Evolutionary conservation across 805 yeast species (phyloP).

Genomic region (Grigorovia transvaalensis): DNA sequence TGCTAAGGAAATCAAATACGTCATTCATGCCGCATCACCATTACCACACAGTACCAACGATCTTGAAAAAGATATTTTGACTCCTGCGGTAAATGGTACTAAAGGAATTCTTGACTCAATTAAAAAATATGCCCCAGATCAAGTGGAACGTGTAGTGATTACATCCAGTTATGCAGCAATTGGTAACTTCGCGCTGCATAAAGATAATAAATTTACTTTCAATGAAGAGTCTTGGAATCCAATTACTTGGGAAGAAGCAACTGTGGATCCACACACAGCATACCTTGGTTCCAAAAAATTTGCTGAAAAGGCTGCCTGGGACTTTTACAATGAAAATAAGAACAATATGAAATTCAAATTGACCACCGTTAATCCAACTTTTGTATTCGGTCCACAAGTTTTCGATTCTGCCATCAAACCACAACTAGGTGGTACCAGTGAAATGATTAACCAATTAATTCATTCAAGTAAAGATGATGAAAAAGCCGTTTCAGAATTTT

Average conservation of each 20-base stretch:
- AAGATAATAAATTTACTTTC: background rate
- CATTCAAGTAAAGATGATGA: conserved; percentile 17
- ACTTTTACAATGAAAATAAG: conserved; percentile 33
- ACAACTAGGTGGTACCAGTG: conserved; percentile 42
- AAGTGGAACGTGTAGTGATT: conserved; percentile 39
- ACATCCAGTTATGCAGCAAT: conserved; percentile 49
- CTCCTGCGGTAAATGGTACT: conserved; percentile 50
- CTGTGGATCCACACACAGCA: conserved; percentile 15
- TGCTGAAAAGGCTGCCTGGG: conserved; percentile 53
- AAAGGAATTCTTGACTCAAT: conserved; percentile 42
- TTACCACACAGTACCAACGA: conserved; percentile 36
- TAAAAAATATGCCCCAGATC: conserved; percentile 30
- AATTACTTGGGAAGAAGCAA: conserved; percentile 22
- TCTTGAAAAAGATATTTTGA: conserved; percentile 39
- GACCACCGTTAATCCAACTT: conserved; percentile 35
- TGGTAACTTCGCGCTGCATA: conserved; percentile 15
- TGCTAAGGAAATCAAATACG: conserved; percentile 42
- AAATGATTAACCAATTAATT: conserved; percentile 23
- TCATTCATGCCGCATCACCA: conserved; percentile 56
- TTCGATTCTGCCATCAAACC: conserved; percentile 23
- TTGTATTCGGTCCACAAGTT: conserved; percentile 43
- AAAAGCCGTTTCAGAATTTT: background rate
- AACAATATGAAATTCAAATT: conserved; percentile 33
- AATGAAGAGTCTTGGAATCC: conserved; percentile 32
- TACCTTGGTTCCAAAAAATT: conserved; percentile 36